Conservation (phyloP, 768 basidiomycete species). For the Pholiota conissans region DNA sequence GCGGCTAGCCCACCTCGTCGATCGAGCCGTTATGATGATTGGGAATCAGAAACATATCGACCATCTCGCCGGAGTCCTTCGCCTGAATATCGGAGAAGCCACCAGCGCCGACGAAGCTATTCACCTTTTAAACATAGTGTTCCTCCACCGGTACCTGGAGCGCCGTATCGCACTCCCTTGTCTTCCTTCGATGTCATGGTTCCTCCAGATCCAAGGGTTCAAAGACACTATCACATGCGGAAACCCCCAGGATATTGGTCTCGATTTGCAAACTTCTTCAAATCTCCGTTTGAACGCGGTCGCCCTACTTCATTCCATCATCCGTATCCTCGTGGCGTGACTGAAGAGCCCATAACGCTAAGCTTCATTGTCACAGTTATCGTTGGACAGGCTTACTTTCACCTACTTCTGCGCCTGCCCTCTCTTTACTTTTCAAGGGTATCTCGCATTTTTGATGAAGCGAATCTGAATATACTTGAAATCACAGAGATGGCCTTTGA, state of each 20-base stretch:
- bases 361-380: not conserved
- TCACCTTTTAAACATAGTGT: not conserved
- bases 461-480: constrained; percentile 59
- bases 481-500: constrained; percentile 39
- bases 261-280: not conserved
- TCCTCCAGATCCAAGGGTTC: not conserved
- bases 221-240: not conserved
- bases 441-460: constrained; percentile 61
- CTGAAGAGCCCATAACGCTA: not conserved
- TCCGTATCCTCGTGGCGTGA: not conserved
- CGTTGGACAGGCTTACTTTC: constrained; percentile 24
- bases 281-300: not conserved
- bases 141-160: not conserved
- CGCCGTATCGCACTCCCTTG: not conserved
- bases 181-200: not conserved
- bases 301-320: not conserved
- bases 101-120: not conserved
- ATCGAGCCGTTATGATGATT: not conserved
- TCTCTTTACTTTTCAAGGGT: constrained; percentile 69
- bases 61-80: not conserved
- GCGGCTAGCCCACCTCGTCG: not conserved
- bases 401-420: constrained; percentile 55
- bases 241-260: not conserved
- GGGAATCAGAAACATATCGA: not conserved
- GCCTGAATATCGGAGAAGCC: not conserved